Conservation (phyloP, 306 rosid genomes). For the Fragaria vesca region DNA sequence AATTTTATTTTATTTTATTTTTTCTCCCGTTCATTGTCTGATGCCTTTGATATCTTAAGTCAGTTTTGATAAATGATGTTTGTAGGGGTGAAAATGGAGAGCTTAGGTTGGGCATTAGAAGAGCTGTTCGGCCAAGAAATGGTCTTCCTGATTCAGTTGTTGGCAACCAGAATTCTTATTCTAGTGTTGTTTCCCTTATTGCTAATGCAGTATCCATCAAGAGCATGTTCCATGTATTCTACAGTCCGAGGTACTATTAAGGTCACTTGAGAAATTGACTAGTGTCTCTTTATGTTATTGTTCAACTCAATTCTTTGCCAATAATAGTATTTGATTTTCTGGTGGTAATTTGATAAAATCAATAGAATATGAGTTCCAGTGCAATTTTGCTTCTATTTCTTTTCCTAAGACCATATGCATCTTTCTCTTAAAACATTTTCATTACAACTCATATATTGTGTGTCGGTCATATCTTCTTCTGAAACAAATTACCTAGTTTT, state of each 20-base stretch:
- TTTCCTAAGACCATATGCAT: background rate
- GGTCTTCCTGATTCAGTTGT: slow-evolving; percentile 83
- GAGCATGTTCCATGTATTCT: slow-evolving; percentile 89
- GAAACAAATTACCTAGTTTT: background rate
- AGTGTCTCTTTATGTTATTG: background rate
- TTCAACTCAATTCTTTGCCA: background rate
- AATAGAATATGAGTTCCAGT: background rate
- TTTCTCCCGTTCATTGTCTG: background rate
- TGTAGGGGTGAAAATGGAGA: slow-evolving; percentile 94
- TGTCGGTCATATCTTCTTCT: background rate
- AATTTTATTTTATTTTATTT: background rate
- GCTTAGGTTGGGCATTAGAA: slow-evolving; percentile 89
- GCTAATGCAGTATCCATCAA: slow-evolving; percentile 78
- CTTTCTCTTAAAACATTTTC: background rate
- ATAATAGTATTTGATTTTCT: background rate
- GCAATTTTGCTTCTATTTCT: background rate
- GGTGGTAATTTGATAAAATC: background rate
- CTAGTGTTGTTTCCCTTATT: slow-evolving; percentile 62
- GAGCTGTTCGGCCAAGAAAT: slow-evolving; percentile 80
- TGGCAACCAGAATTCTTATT: slow-evolving; percentile 65
- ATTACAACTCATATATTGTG: background rate
- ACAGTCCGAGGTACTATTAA: slow-evolving; percentile 79
- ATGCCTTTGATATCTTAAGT: slow-evolving; percentile 1
- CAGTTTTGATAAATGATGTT: slow-evolving; percentile 25
- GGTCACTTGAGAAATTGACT: slow-evolving; percentile 1